Evolutionary conservation across 78 protist species (phyloP).

Genomic region (Dictyostelium purpureum): DNA sequence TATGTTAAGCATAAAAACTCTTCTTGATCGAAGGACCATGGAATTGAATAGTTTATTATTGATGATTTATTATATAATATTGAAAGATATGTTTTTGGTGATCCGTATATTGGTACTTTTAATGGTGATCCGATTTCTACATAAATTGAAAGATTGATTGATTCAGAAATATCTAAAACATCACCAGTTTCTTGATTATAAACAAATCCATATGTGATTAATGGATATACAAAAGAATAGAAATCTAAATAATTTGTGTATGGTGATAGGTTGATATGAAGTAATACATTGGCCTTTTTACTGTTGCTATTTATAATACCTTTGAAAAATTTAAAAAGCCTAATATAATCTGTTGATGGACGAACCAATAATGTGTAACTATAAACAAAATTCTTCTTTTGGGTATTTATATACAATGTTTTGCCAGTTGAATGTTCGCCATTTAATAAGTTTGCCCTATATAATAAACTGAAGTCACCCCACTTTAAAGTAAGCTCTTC

Average conservation of each 20-base stretch:
- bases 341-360: not conserved
- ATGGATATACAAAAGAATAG: slow-evolving; percentile 26
- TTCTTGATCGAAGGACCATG: not conserved
- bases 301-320: too few species aligned
- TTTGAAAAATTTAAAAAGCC: not conserved
- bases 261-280: not conserved
- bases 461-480: not conserved
- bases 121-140: slow-evolving; percentile 40
- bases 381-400: not conserved
- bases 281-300: not conserved
- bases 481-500: not conserved
- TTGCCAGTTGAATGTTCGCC: slow-evolving; percentile 36
- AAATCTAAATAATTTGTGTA: not conserved
- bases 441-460: not conserved
- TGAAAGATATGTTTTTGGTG: not conserved
- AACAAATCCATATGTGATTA: slow-evolving; percentile 27
- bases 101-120: not conserved
- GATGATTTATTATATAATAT: not conserved
- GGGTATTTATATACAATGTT: not conserved
- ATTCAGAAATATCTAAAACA: not conserved
- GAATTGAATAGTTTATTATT: not conserved
- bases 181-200: slow-evolving; percentile 5
- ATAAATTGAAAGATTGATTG: not conserved
- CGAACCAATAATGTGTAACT: not conserved
- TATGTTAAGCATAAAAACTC: not conserved